Percentiles rank a stretch among this genome's conserved stretches.
These are phyloP conservation scores for Coelastrella sp. DNA, from an alignment of 139 green algal species.

Conservation along the genomic window DNA sequence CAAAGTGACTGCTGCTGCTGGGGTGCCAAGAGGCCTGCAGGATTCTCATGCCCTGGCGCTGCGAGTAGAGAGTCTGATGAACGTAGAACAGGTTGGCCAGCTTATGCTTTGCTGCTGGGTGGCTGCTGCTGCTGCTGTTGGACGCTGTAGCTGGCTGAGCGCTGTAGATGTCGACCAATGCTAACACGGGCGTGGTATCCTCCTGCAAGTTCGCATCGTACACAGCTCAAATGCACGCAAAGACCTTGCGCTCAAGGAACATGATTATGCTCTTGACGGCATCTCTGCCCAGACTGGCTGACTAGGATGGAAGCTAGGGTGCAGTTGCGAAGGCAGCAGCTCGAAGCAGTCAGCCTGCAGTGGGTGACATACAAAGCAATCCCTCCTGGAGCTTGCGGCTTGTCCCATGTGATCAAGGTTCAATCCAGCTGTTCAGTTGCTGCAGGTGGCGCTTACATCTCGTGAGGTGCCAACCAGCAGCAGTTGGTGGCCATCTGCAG, in stretches of 20 bases:
- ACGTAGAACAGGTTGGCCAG: constrained; percentile 13
- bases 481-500: constrained; percentile 48
- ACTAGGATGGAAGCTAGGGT: too few species aligned
- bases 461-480: constrained; percentile 29
- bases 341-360: too few species aligned
- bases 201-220: constrained; percentile 3
- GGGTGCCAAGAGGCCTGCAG: constrained; percentile 53
- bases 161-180: constrained; percentile 48
- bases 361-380: too few species aligned
- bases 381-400: too few species aligned
- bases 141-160: constrained; percentile 10
- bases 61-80: constrained; percentile 14
- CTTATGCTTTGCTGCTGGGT: constrained; percentile 15
- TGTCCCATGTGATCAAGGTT: too few species aligned
- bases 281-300: too few species aligned
- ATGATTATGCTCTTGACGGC: too few species aligned
- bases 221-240: too few species aligned
- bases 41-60: constrained; percentile 37
- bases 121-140: background rate
- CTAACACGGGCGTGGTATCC: constrained; percentile 16
- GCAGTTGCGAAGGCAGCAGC: too few species aligned
- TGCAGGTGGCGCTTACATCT: background rate
- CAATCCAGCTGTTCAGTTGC: too few species aligned
- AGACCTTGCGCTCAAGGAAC: too few species aligned
- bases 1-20: constrained; percentile 44